Evolutionary conservation across 805 yeast species (phyloP).

Genomic region (Lachancea lanzarotensis): DNA sequence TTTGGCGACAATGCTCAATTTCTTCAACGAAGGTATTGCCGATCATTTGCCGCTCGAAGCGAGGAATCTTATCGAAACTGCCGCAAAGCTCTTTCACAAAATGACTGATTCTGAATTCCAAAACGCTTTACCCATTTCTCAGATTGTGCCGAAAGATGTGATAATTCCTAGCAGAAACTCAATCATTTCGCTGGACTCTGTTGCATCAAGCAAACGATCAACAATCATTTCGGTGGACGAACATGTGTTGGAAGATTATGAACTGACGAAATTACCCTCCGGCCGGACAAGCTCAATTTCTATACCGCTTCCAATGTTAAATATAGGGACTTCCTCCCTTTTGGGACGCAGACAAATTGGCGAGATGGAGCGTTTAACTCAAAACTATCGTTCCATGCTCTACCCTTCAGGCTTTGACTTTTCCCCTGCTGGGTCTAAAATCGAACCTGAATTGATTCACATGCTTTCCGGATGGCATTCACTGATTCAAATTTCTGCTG

Average conservation of each 20-base stretch:
- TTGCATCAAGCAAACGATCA: constrained; percentile 21
- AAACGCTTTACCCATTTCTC: constrained; percentile 24
- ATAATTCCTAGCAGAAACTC: constrained; percentile 25
- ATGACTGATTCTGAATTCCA: constrained; percentile 45
- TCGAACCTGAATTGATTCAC: constrained; percentile 11
- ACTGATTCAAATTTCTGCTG: constrained; percentile 1
- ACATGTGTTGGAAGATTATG: constrained; percentile 53
- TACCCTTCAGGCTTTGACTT: constrained; percentile 9
- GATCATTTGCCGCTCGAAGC: constrained; percentile 57
- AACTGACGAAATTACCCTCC: constrained; percentile 40
- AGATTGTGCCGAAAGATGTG: constrained; percentile 49
- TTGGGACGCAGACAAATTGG: constrained; percentile 32
- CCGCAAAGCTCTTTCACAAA: constrained; percentile 46
- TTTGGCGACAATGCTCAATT: constrained; percentile 65
- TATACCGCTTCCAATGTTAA: constrained; percentile 25
- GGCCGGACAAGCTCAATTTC: constrained; percentile 39
- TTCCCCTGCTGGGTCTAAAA: neutral
- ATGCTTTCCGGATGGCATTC: constrained; percentile 52
- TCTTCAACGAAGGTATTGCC: constrained; percentile 74
- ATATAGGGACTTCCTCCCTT: constrained; percentile 33
- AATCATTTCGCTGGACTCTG: constrained; percentile 24
- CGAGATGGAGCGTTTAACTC: constrained; percentile 41
- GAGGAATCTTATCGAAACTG: constrained; percentile 51
- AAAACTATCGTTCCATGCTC: constrained; percentile 48
- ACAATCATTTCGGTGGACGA: constrained; percentile 34